These are phyloP conservation scores for Trametes polyzona DNA, from an alignment of 1,284 basidiomycete species.

Conservation along the genomic window DNA sequence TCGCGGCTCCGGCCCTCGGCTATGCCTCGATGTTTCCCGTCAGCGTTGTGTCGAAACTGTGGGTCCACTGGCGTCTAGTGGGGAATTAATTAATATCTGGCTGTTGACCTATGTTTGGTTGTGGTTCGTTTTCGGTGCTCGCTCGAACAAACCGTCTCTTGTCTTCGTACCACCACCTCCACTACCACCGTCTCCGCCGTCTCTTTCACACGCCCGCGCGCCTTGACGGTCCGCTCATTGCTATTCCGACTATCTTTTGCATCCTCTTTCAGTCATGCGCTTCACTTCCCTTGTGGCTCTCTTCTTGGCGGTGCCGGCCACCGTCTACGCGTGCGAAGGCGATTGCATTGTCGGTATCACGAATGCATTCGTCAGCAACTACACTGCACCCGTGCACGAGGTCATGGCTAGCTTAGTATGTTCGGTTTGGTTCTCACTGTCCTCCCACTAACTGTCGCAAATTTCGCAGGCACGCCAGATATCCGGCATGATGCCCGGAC, in stretches of 20 bases:
- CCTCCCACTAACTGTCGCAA: not conserved
- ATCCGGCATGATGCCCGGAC: conserved; percentile 37
- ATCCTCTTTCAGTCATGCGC: conserved; percentile 19
- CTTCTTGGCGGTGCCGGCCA: conserved; percentile 36
- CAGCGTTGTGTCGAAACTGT: not conserved
- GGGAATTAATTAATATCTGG: not conserved
- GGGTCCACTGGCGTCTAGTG: not conserved
- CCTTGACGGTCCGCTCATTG: conserved; percentile 17
- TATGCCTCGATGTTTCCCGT: not conserved
- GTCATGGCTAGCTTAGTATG: conserved; percentile 47
- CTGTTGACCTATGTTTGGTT: conserved; percentile 14
- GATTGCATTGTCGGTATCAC: conserved; percentile 66
- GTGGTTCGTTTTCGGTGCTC: conserved; percentile 10
- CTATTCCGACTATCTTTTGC: not conserved
- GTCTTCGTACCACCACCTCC: conserved; percentile 4
- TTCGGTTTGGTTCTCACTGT: not conserved
- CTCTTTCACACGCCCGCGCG: not conserved
- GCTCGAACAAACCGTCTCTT: not conserved
- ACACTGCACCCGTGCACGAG: conserved; percentile 43
- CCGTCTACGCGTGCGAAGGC: conserved; percentile 65
- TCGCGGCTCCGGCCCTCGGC: not conserved
- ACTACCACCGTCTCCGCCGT: no score
- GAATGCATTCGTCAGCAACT: conserved; percentile 55
- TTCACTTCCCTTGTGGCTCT: conserved; percentile 25
- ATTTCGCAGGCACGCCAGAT: conserved; percentile 42